Conservation (phyloP, 179 eudicot species). For the Pouteria campechiana region DNA sequence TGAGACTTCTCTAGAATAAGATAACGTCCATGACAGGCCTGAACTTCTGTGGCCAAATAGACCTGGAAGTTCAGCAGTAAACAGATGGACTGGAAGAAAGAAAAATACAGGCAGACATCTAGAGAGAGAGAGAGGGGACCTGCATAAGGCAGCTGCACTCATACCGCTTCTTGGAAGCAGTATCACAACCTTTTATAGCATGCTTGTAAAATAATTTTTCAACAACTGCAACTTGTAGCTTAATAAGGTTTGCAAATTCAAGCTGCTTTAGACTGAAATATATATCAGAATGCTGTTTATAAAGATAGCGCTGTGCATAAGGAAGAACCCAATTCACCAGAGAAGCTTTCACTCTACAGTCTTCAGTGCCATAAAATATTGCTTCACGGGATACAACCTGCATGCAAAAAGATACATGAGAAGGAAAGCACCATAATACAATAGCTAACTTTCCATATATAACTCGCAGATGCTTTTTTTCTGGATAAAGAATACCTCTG, state of each 20-base stretch:
- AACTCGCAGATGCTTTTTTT: too few species aligned
- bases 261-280: slow-evolving; percentile 56
- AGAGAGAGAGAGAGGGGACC: slow-evolving; percentile 46
- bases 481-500: slow-evolving; percentile 52
- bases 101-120: neutral
- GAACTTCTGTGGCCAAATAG: too few species aligned
- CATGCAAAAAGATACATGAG: slow-evolving; percentile 3
- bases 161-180: slow-evolving; percentile 44
- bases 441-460: slow-evolving; percentile 1
- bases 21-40: too few species aligned
- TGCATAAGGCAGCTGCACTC: slow-evolving; percentile 76
- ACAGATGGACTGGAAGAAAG: neutral
- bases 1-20: too few species aligned
- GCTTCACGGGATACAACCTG: slow-evolving; percentile 91
- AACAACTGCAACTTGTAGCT: slow-evolving; percentile 50
- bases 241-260: slow-evolving; percentile 29
- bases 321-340: slow-evolving; percentile 86
- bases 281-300: slow-evolving; percentile 40
- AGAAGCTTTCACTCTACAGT: slow-evolving; percentile 42
- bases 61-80: too few species aligned
- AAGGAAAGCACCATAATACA: neutral
- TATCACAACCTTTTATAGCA: slow-evolving; percentile 39
- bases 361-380: slow-evolving; percentile 53
- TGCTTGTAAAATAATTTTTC: slow-evolving; percentile 65
- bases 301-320: slow-evolving; percentile 82